phyloP scores from a whole-genome alignment of 257 asterid species.

The Ilex asprella region DNA sequence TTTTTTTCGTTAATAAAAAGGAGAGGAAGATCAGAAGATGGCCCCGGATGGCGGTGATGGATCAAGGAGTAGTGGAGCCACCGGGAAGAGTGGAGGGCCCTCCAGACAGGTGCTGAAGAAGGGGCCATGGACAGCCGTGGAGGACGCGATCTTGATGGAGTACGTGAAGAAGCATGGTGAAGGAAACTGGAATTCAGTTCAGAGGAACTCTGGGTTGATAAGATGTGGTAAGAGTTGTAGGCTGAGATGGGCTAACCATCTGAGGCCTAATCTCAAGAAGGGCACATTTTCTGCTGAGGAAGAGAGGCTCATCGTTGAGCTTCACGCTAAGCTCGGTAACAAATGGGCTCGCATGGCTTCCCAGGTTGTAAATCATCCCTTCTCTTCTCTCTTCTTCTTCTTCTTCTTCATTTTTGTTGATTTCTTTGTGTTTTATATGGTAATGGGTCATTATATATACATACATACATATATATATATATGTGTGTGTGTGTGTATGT shows the following conservation, averaged over 20 bases:
- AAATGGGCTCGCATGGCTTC: constrained; percentile 52
- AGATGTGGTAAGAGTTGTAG: constrained; percentile 55
- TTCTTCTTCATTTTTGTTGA: neutral
- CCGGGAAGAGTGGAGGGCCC: constrained; percentile 1
- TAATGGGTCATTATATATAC: too few species aligned
- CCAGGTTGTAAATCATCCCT: constrained; percentile 15
- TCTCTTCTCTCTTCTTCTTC: neutral
- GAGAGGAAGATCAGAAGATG: constrained; percentile 23
- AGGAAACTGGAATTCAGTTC: constrained; percentile 78
- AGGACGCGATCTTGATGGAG: constrained; percentile 47
- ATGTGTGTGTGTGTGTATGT: too few species aligned
- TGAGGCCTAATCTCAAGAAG: constrained; percentile 37
- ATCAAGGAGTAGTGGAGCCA: constrained; percentile 10
- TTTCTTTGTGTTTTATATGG: neutral
- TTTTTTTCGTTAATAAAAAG: too few species aligned
- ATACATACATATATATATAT: too few species aligned
- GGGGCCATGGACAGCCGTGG: constrained; percentile 71
- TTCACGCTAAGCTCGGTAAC: constrained; percentile 35
- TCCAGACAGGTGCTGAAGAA: constrained; percentile 29
- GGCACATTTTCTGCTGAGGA: constrained; percentile 32
- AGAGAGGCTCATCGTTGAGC: constrained; percentile 30
- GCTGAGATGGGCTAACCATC: constrained; percentile 39
- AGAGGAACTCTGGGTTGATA: constrained; percentile 52
- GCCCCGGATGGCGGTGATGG: constrained; percentile 37
- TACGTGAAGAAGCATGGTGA: constrained; percentile 59